Percentiles rank a stretch among this genome's conserved stretches.
Conservation (phyloP, 163 green algal genomes). For the Volvox carteri region DNA sequence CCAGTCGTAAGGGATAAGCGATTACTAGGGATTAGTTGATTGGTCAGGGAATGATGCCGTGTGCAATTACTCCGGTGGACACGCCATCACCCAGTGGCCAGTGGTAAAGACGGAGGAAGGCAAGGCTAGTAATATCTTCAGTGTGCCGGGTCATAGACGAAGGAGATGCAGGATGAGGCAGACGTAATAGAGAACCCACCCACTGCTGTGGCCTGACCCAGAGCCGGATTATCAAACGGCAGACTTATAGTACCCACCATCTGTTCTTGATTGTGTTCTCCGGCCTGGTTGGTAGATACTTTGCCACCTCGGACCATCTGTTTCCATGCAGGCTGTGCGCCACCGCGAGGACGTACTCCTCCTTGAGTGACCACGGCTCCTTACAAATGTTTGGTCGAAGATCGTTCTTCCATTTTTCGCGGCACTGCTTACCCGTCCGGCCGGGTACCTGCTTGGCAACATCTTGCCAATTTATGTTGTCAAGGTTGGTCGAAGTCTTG, state of each 20-base stretch:
- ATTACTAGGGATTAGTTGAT: no score
- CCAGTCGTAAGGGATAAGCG: no score
- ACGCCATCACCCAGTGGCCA: no score
- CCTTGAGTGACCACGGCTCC: constrained; percentile 56
- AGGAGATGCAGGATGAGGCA: no score
- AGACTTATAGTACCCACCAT: constrained; percentile 75
- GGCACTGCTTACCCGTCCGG: constrained; percentile 63
- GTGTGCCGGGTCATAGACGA: no score
- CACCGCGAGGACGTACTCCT: constrained; percentile 68
- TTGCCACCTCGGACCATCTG: constrained; percentile 85
- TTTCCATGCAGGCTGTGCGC: constrained; percentile 84
- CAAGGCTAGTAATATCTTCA: no score
- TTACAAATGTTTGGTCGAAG: constrained; percentile 68
- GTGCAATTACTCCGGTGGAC: no score
- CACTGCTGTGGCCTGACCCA: no score
- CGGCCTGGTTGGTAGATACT: constrained; percentile 83
- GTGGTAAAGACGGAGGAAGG: no score
- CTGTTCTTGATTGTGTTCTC: constrained; percentile 94
- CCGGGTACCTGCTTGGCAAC: constrained; percentile 33
- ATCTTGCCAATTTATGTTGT: constrained; percentile 55
- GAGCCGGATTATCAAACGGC: no score
- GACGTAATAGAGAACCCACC: no score
- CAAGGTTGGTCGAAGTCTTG: background rate
- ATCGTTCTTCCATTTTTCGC: constrained; percentile 71
- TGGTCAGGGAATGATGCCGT: no score